Base-by-base conservation (phyloP, 805 yeast genomes). In the Candida pseudofarinosa region DNA sequence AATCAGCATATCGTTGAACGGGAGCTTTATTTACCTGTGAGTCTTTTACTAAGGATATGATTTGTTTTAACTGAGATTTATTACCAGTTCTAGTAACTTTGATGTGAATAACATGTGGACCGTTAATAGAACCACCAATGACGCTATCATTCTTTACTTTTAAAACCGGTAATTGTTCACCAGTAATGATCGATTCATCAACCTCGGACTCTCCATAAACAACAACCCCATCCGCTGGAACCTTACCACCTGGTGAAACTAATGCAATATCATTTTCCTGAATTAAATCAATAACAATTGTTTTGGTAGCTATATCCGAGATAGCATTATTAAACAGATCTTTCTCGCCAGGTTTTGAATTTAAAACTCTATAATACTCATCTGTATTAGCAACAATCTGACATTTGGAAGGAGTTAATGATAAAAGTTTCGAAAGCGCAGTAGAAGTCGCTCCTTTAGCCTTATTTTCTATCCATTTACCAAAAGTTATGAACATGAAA, bases 371-470 rank as follows among this genome's bases (percentile, higher is more conserved):
- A 19, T 64, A 59, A 47, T 60, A 49, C 38, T 46, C 39, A 35
- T 52, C 56, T 4, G 56, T 39, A 43, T 78, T 74, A 31, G 73
- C 75, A 6, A 86, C 66, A 19, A 90, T 80, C 0, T 74, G 65
- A 51, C 97, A 90, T 2, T 74, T 71, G 1, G 87, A 74, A 1
- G 99, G 97, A 0, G 95, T 77, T 42, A 93, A 67, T 2, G 90
- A 81, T 36, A 95, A 73, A 35, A 93, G 72, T 50, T 81, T 80
- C 0, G 97, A 84, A 33, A 93, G 71, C 0, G 98, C 95, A 2
- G 87, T 77, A 0, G 97, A 87, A 0, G 98, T 93, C 45, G 86
- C 88, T 3, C 98, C 96, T 57, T 93, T 88, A 2, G 99, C 98
- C 49, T 77, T 80, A 62, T 86, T 87, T 58, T 93, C 99, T 17